Evolutionary conservation across 108 stramenopile genomes (phyloP).

Genomic region (Schizochytrium sp.): DNA sequence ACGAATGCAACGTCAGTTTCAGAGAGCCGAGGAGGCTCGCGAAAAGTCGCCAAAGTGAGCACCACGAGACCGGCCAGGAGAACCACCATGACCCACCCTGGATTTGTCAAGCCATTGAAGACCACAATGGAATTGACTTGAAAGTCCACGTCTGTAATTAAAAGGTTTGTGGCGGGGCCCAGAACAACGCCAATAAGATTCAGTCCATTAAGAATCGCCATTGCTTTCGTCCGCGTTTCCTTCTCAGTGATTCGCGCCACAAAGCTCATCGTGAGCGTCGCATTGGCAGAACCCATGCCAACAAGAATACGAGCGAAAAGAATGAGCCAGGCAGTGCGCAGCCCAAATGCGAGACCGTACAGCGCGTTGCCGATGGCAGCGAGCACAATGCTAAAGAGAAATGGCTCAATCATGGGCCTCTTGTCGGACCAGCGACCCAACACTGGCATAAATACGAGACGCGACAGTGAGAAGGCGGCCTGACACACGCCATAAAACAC

Average conservation of each 20-base stretch:
- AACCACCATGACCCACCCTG: neutral
- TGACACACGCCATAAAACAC: neutral
- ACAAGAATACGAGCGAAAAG: neutral
- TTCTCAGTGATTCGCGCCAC: neutral
- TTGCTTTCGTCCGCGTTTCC: neutral
- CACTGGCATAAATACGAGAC: neutral
- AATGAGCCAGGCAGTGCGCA: neutral
- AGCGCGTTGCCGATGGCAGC: neutral
- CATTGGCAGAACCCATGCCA: neutral
- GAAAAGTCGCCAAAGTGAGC: neutral
- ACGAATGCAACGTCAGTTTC: neutral
- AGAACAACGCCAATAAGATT: neutral
- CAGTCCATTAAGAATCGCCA: neutral
- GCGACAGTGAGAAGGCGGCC: neutral
- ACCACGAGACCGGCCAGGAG: neutral
- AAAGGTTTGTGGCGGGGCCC: neutral
- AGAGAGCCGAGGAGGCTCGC: neutral
- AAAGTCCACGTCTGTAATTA: neutral
- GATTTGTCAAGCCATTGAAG: neutral
- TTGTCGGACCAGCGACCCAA: neutral
- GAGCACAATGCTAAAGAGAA: neutral
- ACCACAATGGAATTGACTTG: neutral
- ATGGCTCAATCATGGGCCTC: neutral
- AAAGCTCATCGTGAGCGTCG: neutral
- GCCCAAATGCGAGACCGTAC: neutral